Conservation (phyloP, 257 asterid genomes). For the Jacaranda mimosifolia region DNA sequence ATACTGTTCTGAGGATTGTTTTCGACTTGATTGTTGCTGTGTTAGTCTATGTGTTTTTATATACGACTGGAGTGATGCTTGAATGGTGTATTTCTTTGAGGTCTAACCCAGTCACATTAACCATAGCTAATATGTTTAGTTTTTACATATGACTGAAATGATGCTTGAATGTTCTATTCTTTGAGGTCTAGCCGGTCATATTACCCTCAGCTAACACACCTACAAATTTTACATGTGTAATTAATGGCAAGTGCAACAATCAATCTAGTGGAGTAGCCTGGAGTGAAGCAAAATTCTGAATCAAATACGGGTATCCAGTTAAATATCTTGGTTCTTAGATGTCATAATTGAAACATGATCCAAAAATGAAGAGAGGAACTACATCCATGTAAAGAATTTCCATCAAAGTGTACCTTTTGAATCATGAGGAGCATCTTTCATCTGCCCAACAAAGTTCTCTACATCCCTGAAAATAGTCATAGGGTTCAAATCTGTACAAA, state of each 20-base stretch:
- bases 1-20: no score
- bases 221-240: no score
- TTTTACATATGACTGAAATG: no score
- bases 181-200: no score
- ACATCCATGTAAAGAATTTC: not conserved
- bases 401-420: not conserved
- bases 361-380: not conserved
- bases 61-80: no score
- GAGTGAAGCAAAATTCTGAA: not conserved
- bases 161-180: no score
- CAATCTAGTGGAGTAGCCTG: not conserved
- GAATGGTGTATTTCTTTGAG: no score
- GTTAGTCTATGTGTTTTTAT: no score
- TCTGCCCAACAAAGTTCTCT: slow-evolving; percentile 27
- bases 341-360: not conserved
- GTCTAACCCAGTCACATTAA: no score
- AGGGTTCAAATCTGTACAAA: slow-evolving; percentile 41
- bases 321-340: slow-evolving; percentile 13
- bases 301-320: not conserved
- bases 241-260: not conserved
- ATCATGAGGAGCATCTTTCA: slow-evolving; percentile 1
- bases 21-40: no score
- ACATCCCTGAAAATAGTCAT: slow-evolving; percentile 17
- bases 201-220: no score
- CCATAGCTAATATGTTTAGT: no score